Percentiles rank a stretch among this genome's conserved stretches.
Conservation (phyloP, 352 stramenopile species). For the Globisporangium cylindrosporum region DNA sequence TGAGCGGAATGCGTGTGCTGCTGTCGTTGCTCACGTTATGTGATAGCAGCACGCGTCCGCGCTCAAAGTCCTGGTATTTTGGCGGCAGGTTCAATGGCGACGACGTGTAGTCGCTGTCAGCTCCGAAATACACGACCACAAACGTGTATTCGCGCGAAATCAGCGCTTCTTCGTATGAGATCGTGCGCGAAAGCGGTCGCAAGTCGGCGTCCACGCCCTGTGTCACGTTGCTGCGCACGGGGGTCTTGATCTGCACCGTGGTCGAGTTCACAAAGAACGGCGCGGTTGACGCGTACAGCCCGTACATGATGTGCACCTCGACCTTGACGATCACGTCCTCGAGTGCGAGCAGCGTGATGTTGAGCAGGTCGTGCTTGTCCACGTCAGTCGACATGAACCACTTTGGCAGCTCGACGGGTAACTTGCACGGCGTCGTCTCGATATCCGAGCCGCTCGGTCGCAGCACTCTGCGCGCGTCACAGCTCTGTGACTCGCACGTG, state of each 20-base stretch:
- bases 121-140: constrained; percentile 74
- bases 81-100: constrained; percentile 93
- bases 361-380: constrained; percentile 93
- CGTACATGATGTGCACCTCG: constrained; percentile 95
- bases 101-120: constrained; percentile 61
- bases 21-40: constrained; percentile 91
- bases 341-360: constrained; percentile 93
- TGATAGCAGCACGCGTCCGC: constrained; percentile 90
- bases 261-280: constrained; percentile 93
- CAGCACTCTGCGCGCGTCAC: constrained; percentile 56
- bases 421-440: constrained; percentile 91
- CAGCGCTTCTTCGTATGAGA: constrained; percentile 84
- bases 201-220: constrained; percentile 58
- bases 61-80: constrained; percentile 90
- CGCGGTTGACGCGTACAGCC: constrained; percentile 80
- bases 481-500: constrained; percentile 87
- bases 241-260: constrained; percentile 76
- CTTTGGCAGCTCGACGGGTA: constrained; percentile 84
- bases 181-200: constrained; percentile 67
- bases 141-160: constrained; percentile 91
- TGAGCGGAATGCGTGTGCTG: constrained; percentile 53
- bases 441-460: constrained; percentile 53
- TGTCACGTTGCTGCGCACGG: constrained; percentile 68
- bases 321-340: constrained; percentile 95
- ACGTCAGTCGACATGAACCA: constrained; percentile 91